phyloP scores from a whole-genome alignment of 169 alveolate species.

The Cardiosporidium cionae region DNA sequence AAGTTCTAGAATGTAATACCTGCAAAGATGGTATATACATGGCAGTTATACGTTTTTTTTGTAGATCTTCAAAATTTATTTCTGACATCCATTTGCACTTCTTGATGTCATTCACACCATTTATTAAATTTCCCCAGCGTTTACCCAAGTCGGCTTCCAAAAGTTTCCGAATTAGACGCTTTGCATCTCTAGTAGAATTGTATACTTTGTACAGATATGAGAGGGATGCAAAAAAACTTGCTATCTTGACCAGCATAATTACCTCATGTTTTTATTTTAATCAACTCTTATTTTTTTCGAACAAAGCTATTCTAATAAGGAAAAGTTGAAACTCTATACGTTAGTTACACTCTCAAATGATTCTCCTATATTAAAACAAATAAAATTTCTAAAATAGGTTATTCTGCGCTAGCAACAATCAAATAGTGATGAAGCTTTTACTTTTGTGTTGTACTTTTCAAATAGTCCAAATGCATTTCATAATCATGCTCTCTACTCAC shows the following conservation, averaged over 20 bases:
- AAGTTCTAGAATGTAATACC: no score
- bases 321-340: no score
- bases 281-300: not conserved
- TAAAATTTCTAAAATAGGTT: no score
- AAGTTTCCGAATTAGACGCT: slow-evolving; percentile 73
- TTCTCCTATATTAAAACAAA: no score
- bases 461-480: no score
- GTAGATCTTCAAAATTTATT: slow-evolving; percentile 24
- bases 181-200: slow-evolving; percentile 16
- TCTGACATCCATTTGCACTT: slow-evolving; percentile 67
- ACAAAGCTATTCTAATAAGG: no score
- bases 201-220: not conserved
- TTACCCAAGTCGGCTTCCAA: slow-evolving; percentile 85
- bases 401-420: no score
- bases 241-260: not conserved
- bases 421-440: no score
- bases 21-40: slow-evolving; percentile 24
- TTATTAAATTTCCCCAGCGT: slow-evolving; percentile 88
- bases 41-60: slow-evolving; percentile 14
- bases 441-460: no score
- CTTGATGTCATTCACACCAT: slow-evolving; percentile 87
- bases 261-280: not conserved
- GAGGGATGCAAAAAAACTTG: not conserved
- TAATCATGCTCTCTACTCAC: no score
- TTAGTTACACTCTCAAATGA: no score